Conservation (phyloP, 805 yeast genomes). For the Candida chilensis region DNA sequence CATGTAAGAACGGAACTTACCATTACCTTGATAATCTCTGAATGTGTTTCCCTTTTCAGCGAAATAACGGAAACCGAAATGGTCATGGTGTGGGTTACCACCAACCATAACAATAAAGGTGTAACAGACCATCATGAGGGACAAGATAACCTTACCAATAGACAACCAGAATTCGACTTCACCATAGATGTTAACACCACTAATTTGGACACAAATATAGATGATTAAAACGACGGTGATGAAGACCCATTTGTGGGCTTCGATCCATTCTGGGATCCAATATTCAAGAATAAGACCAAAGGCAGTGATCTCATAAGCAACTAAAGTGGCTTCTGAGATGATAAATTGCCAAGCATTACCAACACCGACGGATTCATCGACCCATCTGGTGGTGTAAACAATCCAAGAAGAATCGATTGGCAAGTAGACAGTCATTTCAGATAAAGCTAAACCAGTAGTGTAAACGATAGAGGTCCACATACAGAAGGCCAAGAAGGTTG, state of each 20-base stretch:
- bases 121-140: slow-evolving; percentile 14
- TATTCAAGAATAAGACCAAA: slow-evolving; percentile 15
- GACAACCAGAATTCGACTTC: slow-evolving; percentile 14
- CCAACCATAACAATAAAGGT: slow-evolving; percentile 18
- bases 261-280: slow-evolving; percentile 30
- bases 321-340: slow-evolving; percentile 20
- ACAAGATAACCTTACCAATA: slow-evolving; percentile 11
- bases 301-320: slow-evolving; percentile 22
- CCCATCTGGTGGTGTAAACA: slow-evolving; percentile 21
- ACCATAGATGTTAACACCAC: slow-evolving; percentile 10
- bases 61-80: slow-evolving; percentile 17
- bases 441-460: slow-evolving; percentile 11
- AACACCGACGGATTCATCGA: slow-evolving; percentile 26
- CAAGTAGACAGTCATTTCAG: slow-evolving; percentile 22
- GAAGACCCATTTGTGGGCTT: too few species aligned
- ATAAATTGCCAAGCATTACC: slow-evolving; percentile 20
- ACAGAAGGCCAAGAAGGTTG: slow-evolving; percentile 8
- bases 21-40: slow-evolving; percentile 8
- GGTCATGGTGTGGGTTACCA: slow-evolving; percentile 15
- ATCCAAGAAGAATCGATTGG: slow-evolving; percentile 20
- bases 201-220: slow-evolving; percentile 9
- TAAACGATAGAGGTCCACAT: slow-evolving; percentile 10
- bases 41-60: slow-evolving; percentile 14
- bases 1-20: slow-evolving; percentile 6
- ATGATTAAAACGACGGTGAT: slow-evolving; percentile 6